A percentile compares a stretch with the other conserved stretches of the same genome.
These are phyloP conservation scores for Oidiodendron maius DNA, from an alignment of 495 filamentous ascomycete genomes.

Conservation along the genomic window DNA sequence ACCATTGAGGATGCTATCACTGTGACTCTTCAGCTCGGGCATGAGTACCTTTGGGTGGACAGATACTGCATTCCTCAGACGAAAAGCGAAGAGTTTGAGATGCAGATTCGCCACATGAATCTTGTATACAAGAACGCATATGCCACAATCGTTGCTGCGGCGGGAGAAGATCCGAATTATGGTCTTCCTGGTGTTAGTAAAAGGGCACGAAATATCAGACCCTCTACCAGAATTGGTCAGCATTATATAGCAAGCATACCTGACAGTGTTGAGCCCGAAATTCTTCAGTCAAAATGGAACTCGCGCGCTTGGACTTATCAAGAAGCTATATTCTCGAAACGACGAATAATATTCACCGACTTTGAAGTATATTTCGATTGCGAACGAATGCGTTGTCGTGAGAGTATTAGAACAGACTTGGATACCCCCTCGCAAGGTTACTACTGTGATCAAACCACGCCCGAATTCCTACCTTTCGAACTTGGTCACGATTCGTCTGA, in stretches of 20 bases:
- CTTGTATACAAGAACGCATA: background rate
- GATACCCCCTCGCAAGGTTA: background rate
- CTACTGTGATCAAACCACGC: background rate
- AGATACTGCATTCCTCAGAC: conserved; percentile 12
- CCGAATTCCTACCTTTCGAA: background rate
- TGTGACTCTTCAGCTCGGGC: conserved; percentile 15
- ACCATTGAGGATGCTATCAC: conserved; percentile 20
- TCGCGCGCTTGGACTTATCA: conserved; percentile 36
- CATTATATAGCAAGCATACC: background rate
- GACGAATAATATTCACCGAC: conserved; percentile 27
- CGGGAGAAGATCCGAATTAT: background rate
- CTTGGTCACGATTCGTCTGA: background rate
- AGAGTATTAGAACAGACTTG: background rate
- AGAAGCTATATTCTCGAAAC: conserved; percentile 27
- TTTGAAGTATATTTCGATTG: conserved; percentile 22
- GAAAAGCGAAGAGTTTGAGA: background rate
- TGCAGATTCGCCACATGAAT: background rate
- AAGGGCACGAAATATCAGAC: background rate
- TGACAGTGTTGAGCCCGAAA: background rate
- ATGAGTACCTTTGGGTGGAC: conserved; percentile 25
- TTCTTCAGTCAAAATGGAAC: conserved; percentile 16
- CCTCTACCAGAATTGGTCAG: background rate
- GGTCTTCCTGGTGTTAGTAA: background rate
- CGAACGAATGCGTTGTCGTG: background rate
- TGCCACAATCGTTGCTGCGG: background rate